Base-by-base conservation (phyloP, 495 filamentous ascomycete species). In the Xylaria scruposa region DNA sequence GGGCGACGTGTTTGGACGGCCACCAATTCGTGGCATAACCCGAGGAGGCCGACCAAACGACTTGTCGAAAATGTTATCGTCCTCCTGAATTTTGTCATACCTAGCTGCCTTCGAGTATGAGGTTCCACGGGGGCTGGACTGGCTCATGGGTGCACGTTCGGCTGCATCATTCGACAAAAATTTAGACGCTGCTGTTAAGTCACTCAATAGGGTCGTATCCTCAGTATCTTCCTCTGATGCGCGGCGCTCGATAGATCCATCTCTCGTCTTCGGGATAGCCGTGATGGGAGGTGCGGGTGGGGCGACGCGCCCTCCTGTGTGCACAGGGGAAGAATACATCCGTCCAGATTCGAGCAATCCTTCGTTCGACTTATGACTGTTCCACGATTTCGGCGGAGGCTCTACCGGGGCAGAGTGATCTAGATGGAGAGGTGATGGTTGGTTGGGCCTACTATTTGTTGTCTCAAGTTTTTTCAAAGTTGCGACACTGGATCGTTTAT, bases 301-400 rank as follows among this genome's bases (percentile, higher is more conserved):
- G 5, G 69, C 72, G 29, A 59, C 56, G 33, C 58, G 15, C 31
- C 59, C 71, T 51, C 67, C 40, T 15, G 40, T 24, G 46, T 75
- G 75, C 46, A 71, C 46, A 17, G 77, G 78, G 1, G 77, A 81
- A 38, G 63, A 78, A 69, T 72, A 75, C 60, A 60, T 76, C 73
- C 70, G 83, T 74, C 80, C 79, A 54, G 83, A 75, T 69, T 74
- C 78, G 56, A 93, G 85, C 38, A 92, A 79, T 19, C 86, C 87
- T 49, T 93, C 91, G 66, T 85, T 83, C 4, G 91, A 92, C 64
- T 89, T 85, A 67, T 89, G 88, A 75, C 91, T 93, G 65, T 81
- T 88, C 90, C 89, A 92, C 5, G 91, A 93, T 71, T 89, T 87
- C 44, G 88, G 90, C 4, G 91, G 88, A 17, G 87, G 82, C 40